These are phyloP conservation scores for Lolium rigidum DNA, from an alignment of 176 grass and related monocot species.

Conservation along the genomic window DNA sequence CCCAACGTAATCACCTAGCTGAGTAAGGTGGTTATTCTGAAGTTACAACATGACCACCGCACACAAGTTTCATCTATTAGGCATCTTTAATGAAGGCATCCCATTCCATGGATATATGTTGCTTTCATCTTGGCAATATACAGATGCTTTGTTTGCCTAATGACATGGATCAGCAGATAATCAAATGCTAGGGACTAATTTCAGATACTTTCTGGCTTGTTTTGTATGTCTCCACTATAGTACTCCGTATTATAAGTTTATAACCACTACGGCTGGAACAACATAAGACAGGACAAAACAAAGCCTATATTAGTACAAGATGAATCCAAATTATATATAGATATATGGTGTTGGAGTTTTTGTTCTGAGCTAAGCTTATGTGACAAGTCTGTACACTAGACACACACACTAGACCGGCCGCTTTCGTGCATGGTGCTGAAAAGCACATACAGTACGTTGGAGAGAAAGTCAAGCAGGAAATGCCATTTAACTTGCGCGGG, in stretches of 20 bases:
- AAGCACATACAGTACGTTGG: slow-evolving; percentile 22
- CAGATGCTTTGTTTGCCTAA: slow-evolving; percentile 16
- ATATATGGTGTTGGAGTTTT: neutral
- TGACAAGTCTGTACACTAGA: slow-evolving; percentile 6
- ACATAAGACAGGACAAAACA: neutral
- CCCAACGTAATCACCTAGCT: neutral
- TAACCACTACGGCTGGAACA: neutral
- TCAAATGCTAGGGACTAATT: neutral
- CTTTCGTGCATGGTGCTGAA: slow-evolving; percentile 37
- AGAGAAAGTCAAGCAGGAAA: slow-evolving; percentile 23
- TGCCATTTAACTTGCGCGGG: slow-evolving; percentile 38
- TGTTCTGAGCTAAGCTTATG: slow-evolving; percentile 8
- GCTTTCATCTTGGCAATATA: slow-evolving; percentile 11
- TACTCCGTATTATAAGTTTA: neutral
- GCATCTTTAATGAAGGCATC: neutral
- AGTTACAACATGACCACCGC: neutral
- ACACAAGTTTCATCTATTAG: slow-evolving; percentile 20
- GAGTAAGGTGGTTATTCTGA: neutral
- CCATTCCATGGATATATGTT: neutral
- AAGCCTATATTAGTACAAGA: neutral
- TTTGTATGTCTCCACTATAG: neutral
- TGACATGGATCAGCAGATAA: slow-evolving; percentile 12
- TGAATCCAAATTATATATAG: neutral
- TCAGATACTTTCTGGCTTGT: neutral
- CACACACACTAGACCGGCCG: neutral